Conservation (phyloP, 805 yeast species). For the Kodamaea jinghongensis region DNA sequence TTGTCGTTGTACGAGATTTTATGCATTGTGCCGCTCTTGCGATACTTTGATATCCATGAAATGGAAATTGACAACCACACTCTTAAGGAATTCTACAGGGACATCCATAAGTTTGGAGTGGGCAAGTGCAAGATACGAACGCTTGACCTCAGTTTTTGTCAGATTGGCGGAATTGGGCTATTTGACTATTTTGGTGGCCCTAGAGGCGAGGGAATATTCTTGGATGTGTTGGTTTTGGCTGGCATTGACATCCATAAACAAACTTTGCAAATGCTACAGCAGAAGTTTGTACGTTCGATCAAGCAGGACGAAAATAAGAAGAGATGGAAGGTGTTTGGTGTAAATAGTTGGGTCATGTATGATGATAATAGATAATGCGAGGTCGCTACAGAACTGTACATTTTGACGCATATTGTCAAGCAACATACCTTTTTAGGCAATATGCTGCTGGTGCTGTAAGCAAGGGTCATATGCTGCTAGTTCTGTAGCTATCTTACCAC, state of each 20-base stretch:
- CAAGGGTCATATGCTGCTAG: too few species aligned
- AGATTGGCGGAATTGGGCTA: conserved; percentile 39
- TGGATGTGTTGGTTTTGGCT: conserved; percentile 27
- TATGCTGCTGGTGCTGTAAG: too few species aligned
- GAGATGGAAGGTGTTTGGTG: conserved; percentile 37
- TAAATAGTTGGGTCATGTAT: conserved; percentile 25
- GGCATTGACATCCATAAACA: conserved; percentile 32
- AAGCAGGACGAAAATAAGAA: conserved; percentile 23
- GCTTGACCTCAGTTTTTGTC: conserved; percentile 38
- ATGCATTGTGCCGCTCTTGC: conserved; percentile 18
- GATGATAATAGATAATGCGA: not conserved
- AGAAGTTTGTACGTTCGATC: conserved; percentile 18
- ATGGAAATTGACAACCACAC: conserved; percentile 36
- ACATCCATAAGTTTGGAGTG: conserved; percentile 20
- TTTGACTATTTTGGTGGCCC: conserved; percentile 26
- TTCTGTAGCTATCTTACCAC: too few species aligned
- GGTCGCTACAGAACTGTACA: not conserved
- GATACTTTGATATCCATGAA: conserved; percentile 29
- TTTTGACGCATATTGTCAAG: too few species aligned
- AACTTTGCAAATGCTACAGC: conserved; percentile 21
- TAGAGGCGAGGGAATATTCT: conserved; percentile 6
- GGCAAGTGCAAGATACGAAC: conserved; percentile 17
- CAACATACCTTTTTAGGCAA: too few species aligned
- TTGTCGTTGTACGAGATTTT: conserved; percentile 19
- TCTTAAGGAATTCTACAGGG: conserved; percentile 27